Evolutionary conservation across 2,329 filamentous ascomycete genomes (phyloP), one percentile per base, ranked within the genome.

Genomic region (Exophiala spinifera): DNA sequence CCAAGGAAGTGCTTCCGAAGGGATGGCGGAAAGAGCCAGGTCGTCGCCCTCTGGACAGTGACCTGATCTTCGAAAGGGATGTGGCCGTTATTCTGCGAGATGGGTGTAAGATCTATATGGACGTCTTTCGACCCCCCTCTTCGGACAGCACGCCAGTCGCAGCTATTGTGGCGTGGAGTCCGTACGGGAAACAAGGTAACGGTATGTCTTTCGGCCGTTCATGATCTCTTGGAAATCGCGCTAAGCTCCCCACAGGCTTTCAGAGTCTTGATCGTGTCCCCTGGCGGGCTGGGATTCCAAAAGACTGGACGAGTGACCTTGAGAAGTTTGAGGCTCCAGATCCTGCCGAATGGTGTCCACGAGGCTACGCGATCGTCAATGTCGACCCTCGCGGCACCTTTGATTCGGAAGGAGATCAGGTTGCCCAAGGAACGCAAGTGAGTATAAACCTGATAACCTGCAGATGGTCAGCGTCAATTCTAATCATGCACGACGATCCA

Each of bases 121-220:
- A 69, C 33, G 51, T 69, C 2, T 67, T 66, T 43, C 61, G 66
- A 10, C 63, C 67, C 1, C 39, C 45, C 0, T 4, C 13, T 2
- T 58, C 55, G 20, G 45, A 51, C 8, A 25, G 49, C 3, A 39
- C 51, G 1, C 53, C 54, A 17, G 62, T 65, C 3, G 65, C 67
- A 0, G 66, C 64, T 1, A 62, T 69, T 8, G 50, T 68, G 17
- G 57, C 58, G 3, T 69, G 65, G 65, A 64, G 66, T 46, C 67
- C 66, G 0, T 69, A 67, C 36, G 67, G 67, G 1, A 69, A 69
- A 45, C 52, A 57, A 21, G 62, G 61, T 3, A 57, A 57, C 46
- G 54, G 54, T 40, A 23, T 21, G 42, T 44, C 45, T 64, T 57
- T 17, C 55, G 4, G 17, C 11, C 17, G 8, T 21, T 44, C 17